A percentile compares a stretch with the other conserved stretches of the same genome.
These are phyloP conservation scores for Silene coronaria DNA, from an alignment of 179 eudicot genomes.

Conservation along the genomic window DNA sequence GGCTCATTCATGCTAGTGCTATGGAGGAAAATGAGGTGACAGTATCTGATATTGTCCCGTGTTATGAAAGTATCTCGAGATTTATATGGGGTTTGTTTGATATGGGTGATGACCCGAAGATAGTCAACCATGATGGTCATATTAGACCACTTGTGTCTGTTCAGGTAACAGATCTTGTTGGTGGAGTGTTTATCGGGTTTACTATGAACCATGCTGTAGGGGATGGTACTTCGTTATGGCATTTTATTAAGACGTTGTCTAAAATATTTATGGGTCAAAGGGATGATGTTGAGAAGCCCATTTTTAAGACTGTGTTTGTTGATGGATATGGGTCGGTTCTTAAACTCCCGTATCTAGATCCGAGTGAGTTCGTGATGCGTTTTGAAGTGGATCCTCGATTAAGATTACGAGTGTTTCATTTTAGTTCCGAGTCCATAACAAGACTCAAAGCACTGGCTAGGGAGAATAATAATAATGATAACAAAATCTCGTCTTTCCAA, in stretches of 20 bases:
- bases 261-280: not conserved
- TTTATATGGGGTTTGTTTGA: not conserved
- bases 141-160: not conserved
- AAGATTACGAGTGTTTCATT: constrained; percentile 1
- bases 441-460: not conserved
- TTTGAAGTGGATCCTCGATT: constrained; percentile 12
- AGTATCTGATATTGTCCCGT: not conserved
- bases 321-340: constrained; percentile 14
- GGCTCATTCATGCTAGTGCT: constrained; percentile 8
- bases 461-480: not conserved
- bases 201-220: constrained; percentile 12
- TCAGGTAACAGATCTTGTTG: constrained; percentile 16
- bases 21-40: not conserved
- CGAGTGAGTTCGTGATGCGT: not conserved
- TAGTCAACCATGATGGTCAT: constrained; percentile 16
- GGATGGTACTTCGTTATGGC: constrained; percentile 12
- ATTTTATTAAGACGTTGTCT: constrained; percentile 4
- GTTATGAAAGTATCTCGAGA: constrained; percentile 5
- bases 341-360: constrained; percentile 11
- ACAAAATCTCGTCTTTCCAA: constrained; percentile 8
- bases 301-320: constrained; percentile 8
- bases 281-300: not conserved
- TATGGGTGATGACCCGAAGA: not conserved
- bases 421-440: not conserved
- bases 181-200: constrained; percentile 18